Evolutionary conservation across 1,284 basidiomycete species (phyloP), one percentile per base, ranked within the genome.

Genomic region (Trichosporon inkin): DNA sequence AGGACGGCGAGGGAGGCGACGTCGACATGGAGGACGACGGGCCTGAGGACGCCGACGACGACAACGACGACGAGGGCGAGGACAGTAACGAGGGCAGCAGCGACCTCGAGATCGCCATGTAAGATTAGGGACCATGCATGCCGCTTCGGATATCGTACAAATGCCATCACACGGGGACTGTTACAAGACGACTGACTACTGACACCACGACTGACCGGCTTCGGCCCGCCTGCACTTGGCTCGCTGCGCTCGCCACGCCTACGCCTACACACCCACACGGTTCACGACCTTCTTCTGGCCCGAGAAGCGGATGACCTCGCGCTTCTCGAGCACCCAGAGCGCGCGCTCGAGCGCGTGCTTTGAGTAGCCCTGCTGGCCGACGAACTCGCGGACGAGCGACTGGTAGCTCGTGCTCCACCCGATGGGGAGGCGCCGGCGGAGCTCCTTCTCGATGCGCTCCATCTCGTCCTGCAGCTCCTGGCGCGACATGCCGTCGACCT

Each of bases 351-450:
- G 83, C 16, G 95, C 91, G 77, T 97, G 94, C 67, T 84, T 87
- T 19, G 89, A 89, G 75, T 88, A 95, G 4, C 92, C 90, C 76
- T 98, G 92, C 67, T 90, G 87, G 8, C 86, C 88, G 11, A 98
- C 94, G 77, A 99, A 99, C 79, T 99, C 96, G 66, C 88, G 85
- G n/a, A 94, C 85, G 54, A 99, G 82, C 69, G 88, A 90, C 77
- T 93, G 90, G 73, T 98, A 97, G 70, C 90, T 92, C 55, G 94
- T 97, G 67, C 88, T 92, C 92, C 95, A 98, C 3, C 95, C 95
- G 56, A 99, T 89, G 0, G 96, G 95, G 64, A 99, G 80, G 47
- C 96, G 81, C 65, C 92, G 80, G 62, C 88, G 82, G 57, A 99
- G 82, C 75, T 99, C 96, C 71, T 88, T 87, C 78, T 99, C 96